These are phyloP conservation scores for Crithidia acanthocephali DNA, from an alignment of 208 protist genomes.

Conservation along the genomic window DNA sequence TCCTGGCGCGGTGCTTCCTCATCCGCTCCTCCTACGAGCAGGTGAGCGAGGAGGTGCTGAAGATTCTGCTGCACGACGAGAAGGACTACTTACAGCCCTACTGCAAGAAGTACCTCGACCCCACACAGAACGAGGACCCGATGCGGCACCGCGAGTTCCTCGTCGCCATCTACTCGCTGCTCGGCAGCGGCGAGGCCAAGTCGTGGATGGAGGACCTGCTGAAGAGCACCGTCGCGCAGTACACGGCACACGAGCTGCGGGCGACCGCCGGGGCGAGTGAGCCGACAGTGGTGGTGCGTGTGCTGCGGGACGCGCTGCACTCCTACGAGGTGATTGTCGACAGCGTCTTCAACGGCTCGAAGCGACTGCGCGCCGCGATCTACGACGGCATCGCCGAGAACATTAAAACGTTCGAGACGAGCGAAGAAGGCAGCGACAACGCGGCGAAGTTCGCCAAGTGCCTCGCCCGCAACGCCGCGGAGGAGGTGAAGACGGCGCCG, in stretches of 20 bases:
- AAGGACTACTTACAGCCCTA: slow-evolving; percentile 42
- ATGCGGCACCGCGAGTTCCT: slow-evolving; percentile 20
- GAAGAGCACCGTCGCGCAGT: slow-evolving; percentile 26
- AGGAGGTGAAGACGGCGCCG: slow-evolving; percentile 25
- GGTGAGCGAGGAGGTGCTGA: slow-evolving; percentile 46
- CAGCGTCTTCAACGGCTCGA: slow-evolving; percentile 21
- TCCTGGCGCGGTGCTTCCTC: slow-evolving; percentile 57
- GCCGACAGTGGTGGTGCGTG: slow-evolving; percentile 14
- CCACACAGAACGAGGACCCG: slow-evolving; percentile 27
- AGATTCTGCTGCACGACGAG: slow-evolving; percentile 57
- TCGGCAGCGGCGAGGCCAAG: slow-evolving; percentile 29
- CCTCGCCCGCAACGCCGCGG: slow-evolving; percentile 30
- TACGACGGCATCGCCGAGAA: slow-evolving; percentile 27
- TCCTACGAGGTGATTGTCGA: slow-evolving; percentile 24
- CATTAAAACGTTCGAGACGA: slow-evolving; percentile 19
- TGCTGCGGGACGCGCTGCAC: slow-evolving; percentile 30
- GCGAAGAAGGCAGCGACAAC: slow-evolving; percentile 12
- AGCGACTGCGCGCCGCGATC: slow-evolving; percentile 25
- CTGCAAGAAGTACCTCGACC: slow-evolving; percentile 42
- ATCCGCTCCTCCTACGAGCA: slow-evolving; percentile 51
- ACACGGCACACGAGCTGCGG: slow-evolving; percentile 23
- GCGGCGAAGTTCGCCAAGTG: slow-evolving; percentile 33
- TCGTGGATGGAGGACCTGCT: slow-evolving; percentile 48
- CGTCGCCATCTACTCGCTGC: slow-evolving; percentile 34
- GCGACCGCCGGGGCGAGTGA: slow-evolving; percentile 12